A percentile compares a stretch with the other conserved stretches of the same genome.
Evolutionary conservation across 1,284 basidiomycete genomes (phyloP).

Genomic region (Uromyces viciae-fabae): DNA sequence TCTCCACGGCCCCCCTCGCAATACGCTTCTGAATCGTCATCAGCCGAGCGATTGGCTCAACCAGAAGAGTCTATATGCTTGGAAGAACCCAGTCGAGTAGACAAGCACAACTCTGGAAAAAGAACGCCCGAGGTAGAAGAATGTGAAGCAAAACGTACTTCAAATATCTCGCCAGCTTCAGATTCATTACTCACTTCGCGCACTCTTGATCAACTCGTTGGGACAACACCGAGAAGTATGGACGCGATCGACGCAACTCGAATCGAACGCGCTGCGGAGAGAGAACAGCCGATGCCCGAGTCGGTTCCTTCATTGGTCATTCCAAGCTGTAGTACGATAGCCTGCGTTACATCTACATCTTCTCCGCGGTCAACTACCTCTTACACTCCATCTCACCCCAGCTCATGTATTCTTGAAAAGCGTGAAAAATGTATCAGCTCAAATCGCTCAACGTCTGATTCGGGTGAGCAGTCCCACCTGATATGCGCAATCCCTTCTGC

Average conservation of each 20-base stretch:
- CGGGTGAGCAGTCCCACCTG: constrained; percentile 15
- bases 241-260: neutral
- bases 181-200: neutral
- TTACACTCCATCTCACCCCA: neutral
- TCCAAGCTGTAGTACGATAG: neutral
- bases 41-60: too few species aligned
- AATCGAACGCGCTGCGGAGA: neutral
- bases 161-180: neutral
- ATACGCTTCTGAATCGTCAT: too few species aligned
- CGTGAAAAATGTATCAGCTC: neutral
- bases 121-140: too few species aligned
- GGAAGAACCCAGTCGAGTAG: too few species aligned
- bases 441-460: neutral
- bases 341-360: neutral
- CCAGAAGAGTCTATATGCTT: too few species aligned
- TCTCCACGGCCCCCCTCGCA: too few species aligned
- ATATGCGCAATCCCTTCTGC: neutral
- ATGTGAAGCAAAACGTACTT: too few species aligned
- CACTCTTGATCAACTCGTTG: neutral
- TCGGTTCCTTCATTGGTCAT: neutral
- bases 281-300: neutral
- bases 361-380: neutral
- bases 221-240: too few species aligned
- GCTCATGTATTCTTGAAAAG: neutral
- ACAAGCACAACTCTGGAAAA: too few species aligned